A percentile compares a stretch with the other conserved stretches of the same genome.
Evolutionary conservation across 208 protist genomes (phyloP).

Genomic region (Phytomonas sp.): DNA sequence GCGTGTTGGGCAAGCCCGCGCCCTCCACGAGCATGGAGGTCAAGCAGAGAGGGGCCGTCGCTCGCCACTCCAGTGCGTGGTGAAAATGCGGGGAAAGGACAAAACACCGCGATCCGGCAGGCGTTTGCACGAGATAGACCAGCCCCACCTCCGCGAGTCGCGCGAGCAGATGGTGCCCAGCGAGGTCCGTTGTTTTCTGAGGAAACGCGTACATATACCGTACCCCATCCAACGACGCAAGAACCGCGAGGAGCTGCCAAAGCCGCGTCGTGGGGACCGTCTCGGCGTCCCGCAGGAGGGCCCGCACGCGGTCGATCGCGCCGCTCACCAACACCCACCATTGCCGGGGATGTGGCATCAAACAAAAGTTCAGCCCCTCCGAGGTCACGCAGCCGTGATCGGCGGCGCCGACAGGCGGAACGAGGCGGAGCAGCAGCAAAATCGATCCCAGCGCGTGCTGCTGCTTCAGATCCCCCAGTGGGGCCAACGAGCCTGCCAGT

Average conservation of each 20-base stretch:
- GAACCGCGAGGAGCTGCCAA: constrained; percentile 72
- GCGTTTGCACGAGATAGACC: constrained; percentile 51
- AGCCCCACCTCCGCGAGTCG: constrained; percentile 75
- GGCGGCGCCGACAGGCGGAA: constrained; percentile 18
- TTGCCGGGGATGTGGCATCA: constrained; percentile 79
- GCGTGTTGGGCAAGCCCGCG: neutral
- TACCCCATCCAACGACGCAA: constrained; percentile 45
- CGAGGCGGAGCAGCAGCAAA: constrained; percentile 43
- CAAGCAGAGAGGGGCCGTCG: constrained; percentile 52
- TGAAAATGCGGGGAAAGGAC: constrained; percentile 64
- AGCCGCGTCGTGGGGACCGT: constrained; percentile 27
- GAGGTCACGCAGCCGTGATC: constrained; percentile 27
- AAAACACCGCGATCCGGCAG: constrained; percentile 41
- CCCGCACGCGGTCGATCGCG: constrained; percentile 60
- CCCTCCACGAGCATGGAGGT: constrained; percentile 24
- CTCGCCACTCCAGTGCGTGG: constrained; percentile 62
- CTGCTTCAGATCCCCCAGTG: constrained; percentile 18
- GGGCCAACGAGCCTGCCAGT: constrained; percentile 44
- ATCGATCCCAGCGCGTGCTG: constrained; percentile 34
- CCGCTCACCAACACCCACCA: constrained; percentile 76
- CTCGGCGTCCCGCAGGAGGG: constrained; percentile 14
- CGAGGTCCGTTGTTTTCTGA: constrained; percentile 30
- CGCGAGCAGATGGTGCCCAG: constrained; percentile 54
- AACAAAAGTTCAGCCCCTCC: constrained; percentile 72
- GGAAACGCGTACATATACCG: constrained; percentile 61